Conservation (phyloP, 2,329 filamentous ascomycete genomes). For the Verticillium isaacii region DNA sequence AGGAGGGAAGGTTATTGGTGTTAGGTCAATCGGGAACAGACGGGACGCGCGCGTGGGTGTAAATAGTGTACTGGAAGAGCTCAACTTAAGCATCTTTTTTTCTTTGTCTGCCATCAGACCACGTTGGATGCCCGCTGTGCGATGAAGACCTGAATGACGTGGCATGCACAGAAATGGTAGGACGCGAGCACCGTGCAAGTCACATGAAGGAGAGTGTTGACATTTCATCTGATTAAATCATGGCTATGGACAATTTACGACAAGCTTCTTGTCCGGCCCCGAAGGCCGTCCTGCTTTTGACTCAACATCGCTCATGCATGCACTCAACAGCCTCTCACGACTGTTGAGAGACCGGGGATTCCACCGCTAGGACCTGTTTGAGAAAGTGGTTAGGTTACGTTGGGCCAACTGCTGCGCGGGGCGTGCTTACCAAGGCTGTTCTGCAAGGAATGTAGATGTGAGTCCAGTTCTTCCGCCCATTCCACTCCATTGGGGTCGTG, state of each 20-base stretch:
- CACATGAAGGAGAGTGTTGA: background rate
- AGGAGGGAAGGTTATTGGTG: conserved; percentile 20
- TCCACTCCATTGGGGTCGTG: conserved; percentile 88
- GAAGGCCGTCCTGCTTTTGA: background rate
- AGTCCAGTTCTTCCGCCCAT: conserved; percentile 80
- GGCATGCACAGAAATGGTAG: background rate
- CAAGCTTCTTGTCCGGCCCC: background rate
- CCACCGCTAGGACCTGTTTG: conserved; percentile 31
- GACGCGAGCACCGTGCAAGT: background rate
- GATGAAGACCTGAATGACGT: background rate
- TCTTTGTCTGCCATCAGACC: conserved; percentile 1
- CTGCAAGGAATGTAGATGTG: conserved; percentile 87
- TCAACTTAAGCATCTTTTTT: conserved; percentile 27
- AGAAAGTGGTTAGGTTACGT: background rate
- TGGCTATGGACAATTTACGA: background rate
- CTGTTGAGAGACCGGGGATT: conserved; percentile 20
- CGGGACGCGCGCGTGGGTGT: conserved; percentile 24
- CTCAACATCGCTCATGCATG: background rate
- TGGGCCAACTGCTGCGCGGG: background rate
- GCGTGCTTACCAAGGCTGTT: conserved; percentile 68
- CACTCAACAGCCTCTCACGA: conserved; percentile 9
- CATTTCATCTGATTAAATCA: background rate
- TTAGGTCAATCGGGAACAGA: conserved; percentile 21
- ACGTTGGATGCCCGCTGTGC: background rate
- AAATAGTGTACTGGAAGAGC: conserved; percentile 40